Evolutionary conservation across 2,329 filamentous ascomycete genomes (phyloP), one percentile per base, ranked within the genome.

Genomic region (Podosphaera leucotricha): DNA sequence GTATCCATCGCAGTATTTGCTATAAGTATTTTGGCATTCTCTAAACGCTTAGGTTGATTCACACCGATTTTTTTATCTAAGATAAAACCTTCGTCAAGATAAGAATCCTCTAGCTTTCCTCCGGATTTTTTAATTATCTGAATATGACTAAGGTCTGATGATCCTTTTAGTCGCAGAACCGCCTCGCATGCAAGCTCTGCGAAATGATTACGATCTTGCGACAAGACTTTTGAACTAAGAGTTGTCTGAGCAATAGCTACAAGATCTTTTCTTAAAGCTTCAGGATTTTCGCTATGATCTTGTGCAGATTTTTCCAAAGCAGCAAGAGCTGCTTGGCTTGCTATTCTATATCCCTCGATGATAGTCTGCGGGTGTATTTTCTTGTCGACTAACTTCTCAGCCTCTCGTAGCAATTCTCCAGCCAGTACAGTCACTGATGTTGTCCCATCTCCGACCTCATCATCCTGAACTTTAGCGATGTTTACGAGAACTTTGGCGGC

Each of bases 301-400:
- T 92, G 81, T 18, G 90, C 86, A 16, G 75, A 76, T 55, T 79
- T 77, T 60, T 85, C 81, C 38, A 98, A 68, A 26, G 85, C 85
- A 57, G 77, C 70, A 43, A 98, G 71, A 24, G 90, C 86, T 44
- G 90, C 87, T 43, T 75, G 71, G 62, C 84, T 92, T 44, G 90
- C 90, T 81, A 98, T 92, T 66, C 90, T 76, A 71, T 92, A 98
- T 43, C 90, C 90, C 59, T 98, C 90, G 58, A 98, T 98, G 62
- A 98, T 98, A 43, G 90, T 95, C 70, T 98, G 90, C 43, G 90
- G 90, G 63, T 98, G 90, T 56, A 98, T 94, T 67, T 95, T 95
- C 68, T 87, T 85, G 66, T 92, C 82, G 53, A 98, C 84, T 42
- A 98, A 73, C 67, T 92, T 87, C 68, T 98, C 90, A 41, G 90